phyloP scores from a whole-genome alignment of 2,329 filamentous ascomycete genomes.

The Colletotrichum paranaense region DNA sequence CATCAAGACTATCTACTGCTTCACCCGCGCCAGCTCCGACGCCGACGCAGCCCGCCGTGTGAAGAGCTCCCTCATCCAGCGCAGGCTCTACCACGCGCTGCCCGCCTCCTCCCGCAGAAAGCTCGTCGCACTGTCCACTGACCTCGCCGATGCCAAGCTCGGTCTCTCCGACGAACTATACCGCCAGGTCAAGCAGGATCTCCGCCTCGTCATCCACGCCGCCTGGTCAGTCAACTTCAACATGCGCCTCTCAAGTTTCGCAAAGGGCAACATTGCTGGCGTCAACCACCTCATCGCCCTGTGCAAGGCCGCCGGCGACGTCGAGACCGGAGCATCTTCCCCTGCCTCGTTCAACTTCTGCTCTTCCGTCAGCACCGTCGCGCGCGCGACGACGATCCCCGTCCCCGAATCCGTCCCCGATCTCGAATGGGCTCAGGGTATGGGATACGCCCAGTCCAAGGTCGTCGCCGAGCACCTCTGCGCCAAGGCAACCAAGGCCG shows the following conservation, averaged over 20 bases:
- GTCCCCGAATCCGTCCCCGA: constrained; percentile 50
- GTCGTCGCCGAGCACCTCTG: constrained; percentile 53
- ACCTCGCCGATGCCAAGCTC: constrained; percentile 52
- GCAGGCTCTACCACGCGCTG: constrained; percentile 47
- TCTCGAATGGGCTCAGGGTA: constrained; percentile 50
- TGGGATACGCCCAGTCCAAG: constrained; percentile 58
- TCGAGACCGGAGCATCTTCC: background rate
- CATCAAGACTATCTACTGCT: constrained; percentile 62
- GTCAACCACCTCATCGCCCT: constrained; percentile 55
- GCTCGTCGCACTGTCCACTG: constrained; percentile 44
- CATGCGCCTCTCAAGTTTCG: constrained; percentile 61
- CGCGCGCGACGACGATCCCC: constrained; percentile 41
- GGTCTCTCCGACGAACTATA: constrained; percentile 48
- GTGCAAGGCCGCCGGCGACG: constrained; percentile 36
- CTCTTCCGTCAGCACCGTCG: constrained; percentile 60
- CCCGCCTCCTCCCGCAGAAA: constrained; percentile 31
- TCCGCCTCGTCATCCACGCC: constrained; percentile 60
- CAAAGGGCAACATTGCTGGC: constrained; percentile 57
- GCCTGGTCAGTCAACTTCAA: constrained; percentile 70
- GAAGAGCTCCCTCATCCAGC: constrained; percentile 39
- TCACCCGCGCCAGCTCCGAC: constrained; percentile 56
- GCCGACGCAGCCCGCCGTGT: constrained; percentile 39
- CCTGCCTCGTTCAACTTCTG: constrained; percentile 58
- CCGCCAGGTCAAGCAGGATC: constrained; percentile 40
- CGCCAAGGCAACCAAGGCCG: constrained; percentile 43